Evolutionary conservation across 148 eudicot genomes (phyloP).

Genomic region (Vaccinium myrtillus): DNA sequence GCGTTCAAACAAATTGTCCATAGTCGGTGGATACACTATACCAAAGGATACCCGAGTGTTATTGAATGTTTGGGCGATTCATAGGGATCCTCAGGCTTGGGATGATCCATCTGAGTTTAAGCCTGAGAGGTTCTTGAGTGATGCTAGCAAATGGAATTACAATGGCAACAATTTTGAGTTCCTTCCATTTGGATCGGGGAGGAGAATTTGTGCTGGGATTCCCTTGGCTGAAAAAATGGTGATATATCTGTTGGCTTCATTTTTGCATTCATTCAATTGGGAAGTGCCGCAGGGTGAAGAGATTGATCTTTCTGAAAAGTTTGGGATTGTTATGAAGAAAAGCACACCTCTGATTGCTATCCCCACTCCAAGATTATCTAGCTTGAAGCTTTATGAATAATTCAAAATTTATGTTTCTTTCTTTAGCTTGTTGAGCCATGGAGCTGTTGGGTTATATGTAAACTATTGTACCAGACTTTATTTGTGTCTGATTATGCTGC

Average conservation of each 20-base stretch:
- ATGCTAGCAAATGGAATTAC: constrained; percentile 8
- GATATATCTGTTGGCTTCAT: constrained; percentile 31
- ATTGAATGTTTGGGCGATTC: no score
- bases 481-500: no score
- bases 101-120: constrained; percentile 17
- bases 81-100: constrained; percentile 29
- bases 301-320: constrained; percentile 33
- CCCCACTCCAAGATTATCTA: constrained; percentile 26
- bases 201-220: constrained; percentile 47
- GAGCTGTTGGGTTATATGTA: no score
- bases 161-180: constrained; percentile 37
- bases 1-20: no score
- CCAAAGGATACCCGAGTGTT: no score
- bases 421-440: no score
- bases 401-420: neutral
- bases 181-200: constrained; percentile 47
- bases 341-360: constrained; percentile 26
- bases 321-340: constrained; percentile 41
- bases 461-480: no score
- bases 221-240: constrained; percentile 35
- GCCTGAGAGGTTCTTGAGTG: constrained; percentile 34
- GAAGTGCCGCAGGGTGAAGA: constrained; percentile 24
- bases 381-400: neutral
- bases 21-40: no score
- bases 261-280: constrained; percentile 44